phyloP scores from a whole-genome alignment of 306 rosid genomes.

The Quillaja saponaria region DNA sequence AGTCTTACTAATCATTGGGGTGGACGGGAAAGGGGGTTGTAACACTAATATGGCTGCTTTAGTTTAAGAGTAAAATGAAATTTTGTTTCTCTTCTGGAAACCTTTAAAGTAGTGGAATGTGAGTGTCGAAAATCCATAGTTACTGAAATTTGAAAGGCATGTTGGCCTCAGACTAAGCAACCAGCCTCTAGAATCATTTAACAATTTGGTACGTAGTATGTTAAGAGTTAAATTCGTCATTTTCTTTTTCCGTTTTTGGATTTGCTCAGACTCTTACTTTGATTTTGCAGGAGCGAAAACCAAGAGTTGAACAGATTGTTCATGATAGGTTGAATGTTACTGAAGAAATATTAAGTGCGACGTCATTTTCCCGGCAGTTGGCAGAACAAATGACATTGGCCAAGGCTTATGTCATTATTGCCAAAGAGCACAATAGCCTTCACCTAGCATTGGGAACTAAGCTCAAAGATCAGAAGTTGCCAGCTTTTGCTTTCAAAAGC shows the following conservation, averaged over 20 bases:
- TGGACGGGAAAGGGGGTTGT: conserved; percentile 3
- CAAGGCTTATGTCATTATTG: conserved; percentile 92
- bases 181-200: no score
- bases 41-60: no score
- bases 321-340: conserved; percentile 77
- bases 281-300: conserved; percentile 68
- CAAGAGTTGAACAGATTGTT: conserved; percentile 57
- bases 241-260: conserved; percentile 9
- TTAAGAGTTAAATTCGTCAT: neutral
- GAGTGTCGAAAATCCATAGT: conserved; percentile 16
- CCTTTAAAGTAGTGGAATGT: no score
- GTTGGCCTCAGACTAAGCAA: conserved; percentile 1
- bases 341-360: conserved; percentile 73
- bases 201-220: no score
- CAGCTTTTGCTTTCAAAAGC: conserved; percentile 94
- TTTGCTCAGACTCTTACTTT: conserved; percentile 17
- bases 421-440: conserved; percentile 97
- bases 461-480: conserved; percentile 80
- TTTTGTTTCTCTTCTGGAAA: no score
- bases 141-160: conserved; percentile 9
- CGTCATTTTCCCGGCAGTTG: conserved; percentile 86
- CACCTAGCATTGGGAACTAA: conserved; percentile 98
- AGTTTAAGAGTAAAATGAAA: no score
- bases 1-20: neutral
- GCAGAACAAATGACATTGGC: conserved; percentile 90